Percentiles rank a stretch among this genome's conserved stretches.
phyloP scores from a whole-genome alignment of 2,329 filamentous ascomycete species.

The Calonectria hongkongensis region DNA sequence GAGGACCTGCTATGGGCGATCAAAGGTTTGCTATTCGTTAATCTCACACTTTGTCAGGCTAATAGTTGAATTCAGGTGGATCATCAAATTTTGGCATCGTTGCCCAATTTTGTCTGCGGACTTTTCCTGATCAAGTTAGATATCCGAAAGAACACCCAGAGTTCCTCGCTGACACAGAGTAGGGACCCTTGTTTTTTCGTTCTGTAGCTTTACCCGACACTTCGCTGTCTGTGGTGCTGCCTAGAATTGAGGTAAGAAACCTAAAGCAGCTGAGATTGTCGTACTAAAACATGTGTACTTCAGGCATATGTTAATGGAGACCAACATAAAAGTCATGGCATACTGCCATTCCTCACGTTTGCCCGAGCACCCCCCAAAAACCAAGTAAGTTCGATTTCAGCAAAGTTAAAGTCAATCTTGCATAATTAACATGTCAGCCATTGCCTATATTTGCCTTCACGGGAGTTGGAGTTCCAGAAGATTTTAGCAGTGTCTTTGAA shows the following conservation, averaged over 20 bases:
- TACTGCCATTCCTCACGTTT: background rate
- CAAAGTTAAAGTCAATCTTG: background rate
- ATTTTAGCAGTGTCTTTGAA: background rate
- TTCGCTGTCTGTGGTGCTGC: background rate
- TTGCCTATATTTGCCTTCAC: background rate
- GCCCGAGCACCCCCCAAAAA: background rate
- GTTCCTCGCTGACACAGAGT: background rate
- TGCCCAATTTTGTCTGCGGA: background rate
- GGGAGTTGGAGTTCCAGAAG: background rate
- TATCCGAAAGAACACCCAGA: too few species aligned
- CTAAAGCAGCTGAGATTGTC: background rate
- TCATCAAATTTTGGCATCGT: constrained; percentile 11
- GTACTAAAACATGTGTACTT: too few species aligned
- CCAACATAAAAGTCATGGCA: background rate
- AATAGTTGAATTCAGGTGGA: background rate
- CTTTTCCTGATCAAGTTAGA: constrained; percentile 2
- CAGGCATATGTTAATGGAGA: background rate
- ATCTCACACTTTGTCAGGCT: background rate
- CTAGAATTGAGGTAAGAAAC: background rate
- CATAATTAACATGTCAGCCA: background rate
- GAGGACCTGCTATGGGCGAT: background rate
- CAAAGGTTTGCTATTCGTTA: background rate
- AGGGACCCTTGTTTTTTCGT: constrained; percentile 8
- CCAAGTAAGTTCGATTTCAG: background rate
- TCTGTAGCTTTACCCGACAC: background rate